Base-by-base conservation (phyloP, 2,329 filamentous ascomycete genomes). In the Pleoardoris graminearum region DNA sequence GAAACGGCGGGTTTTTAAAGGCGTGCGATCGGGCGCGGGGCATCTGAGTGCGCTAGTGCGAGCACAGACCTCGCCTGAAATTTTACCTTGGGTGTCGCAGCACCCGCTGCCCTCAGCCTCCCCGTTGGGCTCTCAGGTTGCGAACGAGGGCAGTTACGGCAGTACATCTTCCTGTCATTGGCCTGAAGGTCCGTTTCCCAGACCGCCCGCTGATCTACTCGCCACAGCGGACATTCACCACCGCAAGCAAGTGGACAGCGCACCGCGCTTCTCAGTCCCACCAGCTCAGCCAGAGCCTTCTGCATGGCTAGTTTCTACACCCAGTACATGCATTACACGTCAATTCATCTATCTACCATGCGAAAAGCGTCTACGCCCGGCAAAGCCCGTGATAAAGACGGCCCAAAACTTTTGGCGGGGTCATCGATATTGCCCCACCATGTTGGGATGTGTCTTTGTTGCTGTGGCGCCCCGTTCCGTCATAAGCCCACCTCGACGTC, bases 161-260 rank as follows among this genome's bases (percentile, higher is more conserved):
- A 50, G 6, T 19, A 16, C n/a, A n/a, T 16, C 16, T 8, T 4
- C 22, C 17, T 48, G 22, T n/a, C 10, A 53, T 56, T 56, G 54
- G 54, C 39, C 39, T 11, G 21, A 22, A 8, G 23, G 17, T 37
- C 36, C 16, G 21, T 39, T 37, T 3, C 19, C 22, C 27, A 38
- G 42, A 48, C 50, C 50, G 52, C 30, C 41, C 32, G 46, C 46
- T 32, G 54, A 48, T 51, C 51, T 39, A 51, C 43, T 57, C 54
- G 54, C 54, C 54, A 57, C 54, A 54, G 30, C 38, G 35, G 43
- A 50, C 29, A 37, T 46, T 51, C 47, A 38, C 42, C 7, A 29
- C 30, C 22, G 39, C 36, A 48, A 50, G 41, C 21, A 22, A 21
- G 21, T 50, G n/a, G 33, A 17, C 48, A 50, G 32, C 39, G 7